Evolutionary conservation across 768 basidiomycete species (phyloP), one percentile per base, ranked within the genome.

Genomic region (Suillus clintonianus): DNA sequence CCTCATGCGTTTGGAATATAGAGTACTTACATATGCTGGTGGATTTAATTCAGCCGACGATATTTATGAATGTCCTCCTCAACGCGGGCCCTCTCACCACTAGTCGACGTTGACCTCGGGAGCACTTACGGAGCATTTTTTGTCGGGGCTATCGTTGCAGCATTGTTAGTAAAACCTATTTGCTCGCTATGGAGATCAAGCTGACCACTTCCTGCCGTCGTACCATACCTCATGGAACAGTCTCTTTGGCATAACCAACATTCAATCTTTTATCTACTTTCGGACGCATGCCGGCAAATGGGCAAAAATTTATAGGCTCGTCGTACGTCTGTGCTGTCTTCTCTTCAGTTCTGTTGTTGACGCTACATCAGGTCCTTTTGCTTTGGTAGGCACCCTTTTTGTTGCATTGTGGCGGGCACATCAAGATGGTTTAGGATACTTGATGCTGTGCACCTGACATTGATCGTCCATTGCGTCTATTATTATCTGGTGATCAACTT

Each of bases 401-500:
- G 19, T 53, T 34, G 19, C 11, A 53, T n/a, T 53, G 4, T 4
- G 19, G 22, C 60, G 7, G n/a, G 47, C 11, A 27, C 11, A 15
- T 47, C 34, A 27, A n/a, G 19, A 43, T 27, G 15, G 0, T 24
- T 34, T 45, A 80, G 80, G 79, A 24, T 74, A 6, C 69, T 80
- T 15, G 78, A 80, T 65, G 73, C 73, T 10, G 57, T 78, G 19
- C 78, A 80, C 39, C 65, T 79, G 27, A 72, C 71, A 0, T 69
- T 80, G 17, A 66, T 77, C 30, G 72, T 76, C 4, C 76, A 79
- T 61, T 69, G 68, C 34, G 42, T 79, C 17, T 80, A 81, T 65
- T 74, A 69, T 65, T 80, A 79, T 68, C 60, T 77, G 43, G 72
- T 81, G 47, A 69, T 67, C 11, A 79, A 76, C 47, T 78, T 72